phyloP scores from a whole-genome alignment of 202 grass and related monocot species.

The Bolboschoenoplectus hybrid region DNA sequence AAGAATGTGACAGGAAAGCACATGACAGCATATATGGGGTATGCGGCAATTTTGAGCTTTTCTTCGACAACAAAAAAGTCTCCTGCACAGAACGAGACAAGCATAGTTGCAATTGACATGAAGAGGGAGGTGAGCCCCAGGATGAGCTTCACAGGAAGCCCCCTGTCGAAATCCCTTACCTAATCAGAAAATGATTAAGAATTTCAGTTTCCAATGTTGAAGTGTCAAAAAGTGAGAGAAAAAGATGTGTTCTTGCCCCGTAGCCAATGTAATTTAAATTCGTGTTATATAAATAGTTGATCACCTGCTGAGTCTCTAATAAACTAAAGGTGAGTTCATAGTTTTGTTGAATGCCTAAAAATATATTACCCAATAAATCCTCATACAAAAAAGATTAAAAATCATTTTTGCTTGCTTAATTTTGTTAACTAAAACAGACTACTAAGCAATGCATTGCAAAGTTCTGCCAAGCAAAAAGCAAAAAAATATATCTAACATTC shows the following conservation, averaged over 20 bases:
- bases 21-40: slow-evolving; percentile 27
- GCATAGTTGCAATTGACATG: slow-evolving; percentile 29
- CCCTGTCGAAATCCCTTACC: neutral
- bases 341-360: neutral
- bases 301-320: too few species aligned
- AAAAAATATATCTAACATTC: neutral
- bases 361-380: neutral
- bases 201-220: neutral
- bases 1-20: slow-evolving; percentile 22
- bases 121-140: slow-evolving; percentile 32
- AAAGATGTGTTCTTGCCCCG: neutral
- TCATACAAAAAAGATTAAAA: neutral
- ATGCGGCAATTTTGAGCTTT: neutral
- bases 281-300: too few species aligned
- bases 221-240: too few species aligned
- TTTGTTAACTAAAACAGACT: neutral
- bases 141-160: slow-evolving; percentile 10
- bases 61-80: slow-evolving; percentile 22
- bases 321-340: too few species aligned
- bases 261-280: too few species aligned
- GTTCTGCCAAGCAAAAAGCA: neutral
- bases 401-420: neutral
- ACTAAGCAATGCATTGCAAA: neutral
- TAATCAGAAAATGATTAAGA: neutral
- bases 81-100: slow-evolving; percentile 1